These are phyloP conservation scores for Pezicula rhizophila DNA, from an alignment of 2,329 filamentous ascomycete species.

Conservation along the genomic window DNA sequence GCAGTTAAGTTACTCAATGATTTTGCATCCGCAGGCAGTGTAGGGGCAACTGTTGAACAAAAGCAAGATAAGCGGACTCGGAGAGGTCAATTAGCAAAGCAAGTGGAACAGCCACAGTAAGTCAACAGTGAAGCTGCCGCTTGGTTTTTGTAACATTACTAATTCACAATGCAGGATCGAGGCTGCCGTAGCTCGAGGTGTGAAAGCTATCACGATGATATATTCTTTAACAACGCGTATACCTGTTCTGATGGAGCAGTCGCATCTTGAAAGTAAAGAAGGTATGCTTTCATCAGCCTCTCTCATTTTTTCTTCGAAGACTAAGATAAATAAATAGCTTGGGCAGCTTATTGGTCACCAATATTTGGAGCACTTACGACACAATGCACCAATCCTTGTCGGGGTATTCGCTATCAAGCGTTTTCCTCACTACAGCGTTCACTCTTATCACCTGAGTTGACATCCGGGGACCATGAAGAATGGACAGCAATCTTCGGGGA, in stretches of 20 bases:
- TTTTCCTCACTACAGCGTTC: constrained; percentile 81
- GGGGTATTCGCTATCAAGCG: constrained; percentile 84
- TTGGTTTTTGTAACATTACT: neutral
- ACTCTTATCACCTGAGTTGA: constrained; percentile 77
- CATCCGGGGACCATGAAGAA: constrained; percentile 76
- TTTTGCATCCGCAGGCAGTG: constrained; percentile 77
- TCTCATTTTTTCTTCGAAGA: neutral
- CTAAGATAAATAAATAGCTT: constrained; percentile 52
- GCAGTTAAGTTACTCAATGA: constrained; percentile 79
- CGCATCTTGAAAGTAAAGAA: constrained; percentile 82
- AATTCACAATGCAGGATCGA: constrained; percentile 46
- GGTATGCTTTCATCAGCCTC: constrained; percentile 39
- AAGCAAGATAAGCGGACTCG: constrained; percentile 51
- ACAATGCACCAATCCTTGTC: constrained; percentile 91
- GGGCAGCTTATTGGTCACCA: constrained; percentile 96
- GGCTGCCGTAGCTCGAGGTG: constrained; percentile 68
- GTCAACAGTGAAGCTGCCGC: constrained; percentile 12
- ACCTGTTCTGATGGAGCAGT: constrained; percentile 83
- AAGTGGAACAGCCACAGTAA: constrained; percentile 47
- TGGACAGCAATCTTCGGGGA: constrained; percentile 95
- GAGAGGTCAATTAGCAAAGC: constrained; percentile 39
- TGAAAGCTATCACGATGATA: constrained; percentile 75
- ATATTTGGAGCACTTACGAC: constrained; percentile 83
- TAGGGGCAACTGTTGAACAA: constrained; percentile 66
- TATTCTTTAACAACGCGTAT: constrained; percentile 77